phyloP scores from a whole-genome alignment of 352 stramenopile species.

The Phytophthora cactorum region DNA sequence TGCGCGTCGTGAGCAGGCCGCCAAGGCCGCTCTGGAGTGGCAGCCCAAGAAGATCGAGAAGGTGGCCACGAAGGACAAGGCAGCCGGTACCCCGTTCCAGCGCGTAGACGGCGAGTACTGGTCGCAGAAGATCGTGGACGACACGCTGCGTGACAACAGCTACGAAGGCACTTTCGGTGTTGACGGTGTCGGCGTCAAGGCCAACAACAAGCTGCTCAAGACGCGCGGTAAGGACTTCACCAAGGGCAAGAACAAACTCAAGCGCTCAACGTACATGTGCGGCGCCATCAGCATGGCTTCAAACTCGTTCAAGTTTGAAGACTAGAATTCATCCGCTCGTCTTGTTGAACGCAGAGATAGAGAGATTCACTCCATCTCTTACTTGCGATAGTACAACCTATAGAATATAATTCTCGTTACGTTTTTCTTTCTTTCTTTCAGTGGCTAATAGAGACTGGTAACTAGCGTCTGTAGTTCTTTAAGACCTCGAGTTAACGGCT shows the following conservation, averaged over 20 bases:
- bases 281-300: slow-evolving; percentile 93
- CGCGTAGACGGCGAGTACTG: slow-evolving; percentile 97
- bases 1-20: slow-evolving; percentile 69
- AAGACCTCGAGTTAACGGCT: slow-evolving; percentile 48
- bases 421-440: slow-evolving; percentile 9
- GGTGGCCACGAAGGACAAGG: slow-evolving; percentile 62
- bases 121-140: slow-evolving; percentile 90
- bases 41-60: slow-evolving; percentile 91
- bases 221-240: slow-evolving; percentile 99
- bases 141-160: slow-evolving; percentile 98
- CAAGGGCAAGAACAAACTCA: slow-evolving; percentile 99
- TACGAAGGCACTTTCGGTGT: slow-evolving; percentile 97
- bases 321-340: slow-evolving; percentile 15
- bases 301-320: slow-evolving; percentile 95
- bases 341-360: slow-evolving; percentile 15
- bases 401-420: slow-evolving; percentile 49
- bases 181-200: slow-evolving; percentile 96
- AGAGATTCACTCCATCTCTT: background rate
- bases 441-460: slow-evolving; percentile 9
- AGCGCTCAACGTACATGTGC: slow-evolving; percentile 96
- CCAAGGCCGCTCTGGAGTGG: slow-evolving; percentile 92
- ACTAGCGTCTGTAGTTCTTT: slow-evolving; percentile 48
- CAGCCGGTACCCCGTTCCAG: slow-evolving; percentile 96
- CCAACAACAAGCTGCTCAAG: slow-evolving; percentile 97
- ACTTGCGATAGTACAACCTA: slow-evolving; percentile 44